phyloP scores from a whole-genome alignment of 192 early-diverging fungal species.

The Linnemannia elongata region DNA sequence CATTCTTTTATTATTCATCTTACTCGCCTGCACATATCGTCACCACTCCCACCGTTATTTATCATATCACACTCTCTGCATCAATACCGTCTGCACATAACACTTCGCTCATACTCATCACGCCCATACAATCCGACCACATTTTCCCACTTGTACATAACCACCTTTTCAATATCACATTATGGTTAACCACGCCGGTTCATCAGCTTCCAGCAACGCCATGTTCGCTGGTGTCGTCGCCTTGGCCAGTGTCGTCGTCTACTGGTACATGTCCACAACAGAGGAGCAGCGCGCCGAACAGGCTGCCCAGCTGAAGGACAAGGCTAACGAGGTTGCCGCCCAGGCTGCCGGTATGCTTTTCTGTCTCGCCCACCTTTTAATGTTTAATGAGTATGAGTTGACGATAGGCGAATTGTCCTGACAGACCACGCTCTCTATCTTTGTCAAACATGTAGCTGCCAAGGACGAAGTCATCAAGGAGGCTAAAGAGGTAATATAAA shows the following conservation, averaged over 20 bases:
- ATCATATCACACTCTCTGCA: background rate
- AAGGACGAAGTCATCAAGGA: constrained; percentile 46
- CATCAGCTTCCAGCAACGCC: constrained; percentile 16
- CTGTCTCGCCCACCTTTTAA: background rate
- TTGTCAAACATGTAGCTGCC: constrained; percentile 4
- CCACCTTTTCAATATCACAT: background rate
- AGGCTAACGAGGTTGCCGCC: constrained; percentile 16
- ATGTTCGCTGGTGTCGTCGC: constrained; percentile 28
- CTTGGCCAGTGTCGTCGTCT: constrained; percentile 32
- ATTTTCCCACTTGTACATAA: background rate
- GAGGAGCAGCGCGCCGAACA: constrained; percentile 46
- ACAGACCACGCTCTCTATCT: background rate
- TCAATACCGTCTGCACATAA: background rate
- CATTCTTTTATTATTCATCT: background rate
- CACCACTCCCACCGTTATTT: background rate
- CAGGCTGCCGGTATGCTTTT: constrained; percentile 26
- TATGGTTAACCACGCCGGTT: constrained; percentile 26
- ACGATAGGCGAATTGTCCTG: background rate
- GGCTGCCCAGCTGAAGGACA: constrained; percentile 27
- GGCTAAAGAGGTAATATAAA: constrained; percentile 37
- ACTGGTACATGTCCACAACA: constrained; percentile 56
- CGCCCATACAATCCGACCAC: background rate
- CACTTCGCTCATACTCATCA: background rate
- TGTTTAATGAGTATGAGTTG: background rate
- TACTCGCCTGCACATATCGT: background rate